Percentiles rank a stretch among this genome's conserved stretches.
Evolutionary conservation across 2,329 filamentous ascomycete species (phyloP).

Genomic region (Metarhizium anisopliae): DNA sequence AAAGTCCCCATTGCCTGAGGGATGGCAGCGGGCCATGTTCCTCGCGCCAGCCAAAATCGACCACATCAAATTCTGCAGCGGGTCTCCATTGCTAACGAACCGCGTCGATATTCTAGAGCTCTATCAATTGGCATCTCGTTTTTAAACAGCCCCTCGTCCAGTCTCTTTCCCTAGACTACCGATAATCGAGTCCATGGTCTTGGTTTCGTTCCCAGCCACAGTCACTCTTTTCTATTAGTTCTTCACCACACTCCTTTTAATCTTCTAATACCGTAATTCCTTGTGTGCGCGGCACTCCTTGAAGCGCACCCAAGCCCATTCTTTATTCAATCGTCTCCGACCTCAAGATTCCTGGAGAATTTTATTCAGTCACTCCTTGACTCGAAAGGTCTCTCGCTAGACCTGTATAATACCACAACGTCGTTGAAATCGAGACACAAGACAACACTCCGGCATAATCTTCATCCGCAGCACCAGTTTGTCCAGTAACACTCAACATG

Average conservation of each 20-base stretch:
- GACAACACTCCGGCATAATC: slow-evolving; percentile 11
- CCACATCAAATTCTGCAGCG: slow-evolving; percentile 5
- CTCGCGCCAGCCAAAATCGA: slow-evolving; percentile 14
- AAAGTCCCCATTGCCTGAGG: slow-evolving; percentile 5
- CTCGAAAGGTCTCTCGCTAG: slow-evolving; percentile 11
- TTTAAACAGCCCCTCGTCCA: slow-evolving; percentile 38
- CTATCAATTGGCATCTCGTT: slow-evolving; percentile 32
- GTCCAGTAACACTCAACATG: slow-evolving; percentile 29
- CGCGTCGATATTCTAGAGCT: slow-evolving; percentile 27
- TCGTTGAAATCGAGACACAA: slow-evolving; percentile 1
- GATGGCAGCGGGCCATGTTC: slow-evolving; percentile 11
- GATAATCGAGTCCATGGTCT: slow-evolving; percentile 29
- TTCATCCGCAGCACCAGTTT: background rate
- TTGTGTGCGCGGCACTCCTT: slow-evolving; percentile 32
- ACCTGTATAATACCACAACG: slow-evolving; percentile 14
- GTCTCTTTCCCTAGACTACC: slow-evolving; percentile 28
- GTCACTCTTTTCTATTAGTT: slow-evolving; percentile 47
- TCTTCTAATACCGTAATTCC: slow-evolving; percentile 44
- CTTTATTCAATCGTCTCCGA: slow-evolving; percentile 32
- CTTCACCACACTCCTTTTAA: slow-evolving; percentile 49
- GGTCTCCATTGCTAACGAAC: slow-evolving; percentile 22
- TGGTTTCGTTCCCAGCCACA: slow-evolving; percentile 39
- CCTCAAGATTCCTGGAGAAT: slow-evolving; percentile 45
- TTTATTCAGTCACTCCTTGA: slow-evolving; percentile 37
- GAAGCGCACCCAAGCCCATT: slow-evolving; percentile 17